phyloP scores from a whole-genome alignment of 1,284 basidiomycete species.

The Prillingera fragicola region DNA sequence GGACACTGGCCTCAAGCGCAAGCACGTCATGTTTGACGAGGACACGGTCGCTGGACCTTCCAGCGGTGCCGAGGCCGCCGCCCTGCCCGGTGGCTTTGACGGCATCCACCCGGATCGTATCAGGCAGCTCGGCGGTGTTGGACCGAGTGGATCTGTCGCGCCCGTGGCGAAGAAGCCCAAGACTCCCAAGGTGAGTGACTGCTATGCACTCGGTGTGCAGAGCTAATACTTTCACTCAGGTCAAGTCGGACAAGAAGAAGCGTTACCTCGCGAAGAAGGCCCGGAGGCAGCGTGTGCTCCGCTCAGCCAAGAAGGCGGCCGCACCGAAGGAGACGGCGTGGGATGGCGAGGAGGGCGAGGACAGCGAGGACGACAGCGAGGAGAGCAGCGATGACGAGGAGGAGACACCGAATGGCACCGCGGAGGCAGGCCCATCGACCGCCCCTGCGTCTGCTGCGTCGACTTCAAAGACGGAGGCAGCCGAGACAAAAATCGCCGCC shows the following conservation, averaged over 20 bases:
- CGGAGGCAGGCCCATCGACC: constrained; percentile 1
- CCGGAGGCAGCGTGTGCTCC: constrained; percentile 56
- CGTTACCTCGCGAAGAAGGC: constrained; percentile 64
- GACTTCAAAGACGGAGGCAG: background rate
- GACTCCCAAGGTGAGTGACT: constrained; percentile 30
- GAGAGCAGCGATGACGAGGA: constrained; percentile 4
- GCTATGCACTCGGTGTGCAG: too few relatives aligned
- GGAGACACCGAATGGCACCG: constrained; percentile 1
- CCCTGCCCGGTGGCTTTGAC: background rate
- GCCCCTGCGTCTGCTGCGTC: background rate
- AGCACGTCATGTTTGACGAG: constrained; percentile 26
- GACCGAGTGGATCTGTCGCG: constrained; percentile 1
- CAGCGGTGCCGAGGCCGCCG: background rate
- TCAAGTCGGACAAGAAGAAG: constrained; percentile 54
- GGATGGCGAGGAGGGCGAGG: constrained; percentile 10
- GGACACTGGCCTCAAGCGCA: constrained; percentile 21
- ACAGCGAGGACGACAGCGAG: constrained; percentile 16
- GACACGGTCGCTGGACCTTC: background rate
- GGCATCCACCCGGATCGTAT: constrained; percentile 11
- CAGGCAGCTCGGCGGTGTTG: background rate
- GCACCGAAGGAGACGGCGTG: constrained; percentile 41
- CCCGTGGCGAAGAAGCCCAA: constrained; percentile 18
- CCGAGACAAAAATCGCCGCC: constrained; percentile 1
- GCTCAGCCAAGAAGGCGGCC: constrained; percentile 46
- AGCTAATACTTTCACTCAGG: constrained; percentile 9